Percentiles rank a stretch among this genome's conserved stretches.
Evolutionary conservation across 495 filamentous ascomycete genomes (phyloP).

Genomic region (Immersiella caudata): DNA sequence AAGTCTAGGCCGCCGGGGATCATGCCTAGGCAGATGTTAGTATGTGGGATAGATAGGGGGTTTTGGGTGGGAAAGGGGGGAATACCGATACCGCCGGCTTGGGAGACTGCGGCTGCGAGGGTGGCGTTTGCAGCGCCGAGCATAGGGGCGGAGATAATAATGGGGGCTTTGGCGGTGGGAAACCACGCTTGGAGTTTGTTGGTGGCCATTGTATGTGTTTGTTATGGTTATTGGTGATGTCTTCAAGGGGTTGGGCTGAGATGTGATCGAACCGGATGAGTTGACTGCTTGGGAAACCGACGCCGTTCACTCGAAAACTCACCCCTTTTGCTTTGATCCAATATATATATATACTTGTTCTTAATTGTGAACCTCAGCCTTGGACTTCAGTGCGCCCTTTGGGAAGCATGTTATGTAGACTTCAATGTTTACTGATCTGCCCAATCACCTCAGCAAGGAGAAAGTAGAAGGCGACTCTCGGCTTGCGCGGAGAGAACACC

Average conservation of each 20-base stretch:
- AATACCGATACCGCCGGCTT: slow-evolving; percentile 59
- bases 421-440: neutral
- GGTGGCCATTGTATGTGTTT: neutral
- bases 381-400: too few relatives aligned
- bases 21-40: too few relatives aligned
- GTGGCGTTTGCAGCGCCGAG: slow-evolving; percentile 62
- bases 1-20: slow-evolving; percentile 43
- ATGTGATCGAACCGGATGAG: neutral
- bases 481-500: too few relatives aligned
- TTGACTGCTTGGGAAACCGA: too few relatives aligned
- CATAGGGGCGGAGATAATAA: slow-evolving; percentile 76
- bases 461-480: too few relatives aligned
- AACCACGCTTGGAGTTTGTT: slow-evolving; percentile 44
- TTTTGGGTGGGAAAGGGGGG: too few relatives aligned
- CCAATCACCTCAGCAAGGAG: too few relatives aligned
- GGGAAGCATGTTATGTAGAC: neutral
- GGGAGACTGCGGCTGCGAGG: slow-evolving; percentile 65
- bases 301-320: too few relatives aligned
- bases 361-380: too few relatives aligned
- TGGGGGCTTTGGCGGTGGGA: slow-evolving; percentile 60
- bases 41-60: too few relatives aligned
- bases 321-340: too few relatives aligned
- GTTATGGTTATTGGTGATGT: neutral
- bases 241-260: neutral
- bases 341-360: too few relatives aligned